Evolutionary conservation across 805 yeast genomes (phyloP), one percentile per base, ranked within the genome.

Genomic region (Torulaspora quercuum): DNA sequence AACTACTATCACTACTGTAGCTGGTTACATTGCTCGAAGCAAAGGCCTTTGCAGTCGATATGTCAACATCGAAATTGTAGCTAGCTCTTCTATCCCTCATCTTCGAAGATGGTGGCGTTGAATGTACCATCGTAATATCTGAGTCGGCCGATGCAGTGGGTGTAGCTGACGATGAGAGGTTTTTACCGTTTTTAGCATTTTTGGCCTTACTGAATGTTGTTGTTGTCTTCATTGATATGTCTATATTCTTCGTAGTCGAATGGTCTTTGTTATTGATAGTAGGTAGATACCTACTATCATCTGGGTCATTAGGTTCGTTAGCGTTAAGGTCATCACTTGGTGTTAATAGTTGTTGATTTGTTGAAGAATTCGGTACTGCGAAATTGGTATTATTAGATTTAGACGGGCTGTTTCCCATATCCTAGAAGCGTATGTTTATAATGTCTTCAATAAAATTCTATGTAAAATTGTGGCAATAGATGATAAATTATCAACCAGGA

Each of bases 331-430:
- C 59, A 26, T 59, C 58, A 25, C 53, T 39, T 18, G 55, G 42
- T 65, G 51, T 42, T 65, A 63, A 54, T 55, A 48, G 42, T 43
- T 48, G 47, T 46, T 42, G 41, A 37, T 44, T 49, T 43, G 45
- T 49, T 38, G 54, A 41, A 36, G 66, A 52, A 58, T 54, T 59
- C 62, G 67, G 64, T 50, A 60, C 57, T 52, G 61, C 63, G 53
- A 55, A 55, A 42, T 54, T 57, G 39, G 39, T 48, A 35, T 54
- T 59, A 46, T 64, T 64, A 27, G 80, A 75, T 45, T 61, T 63
- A 26, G 81, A 75, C 69, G 81, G 81, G 80, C 75, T 75, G 65
- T 75, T 76, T 65, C 82, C 81, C 81, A 76, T 76, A 22, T 39
- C 40, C 34, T 25, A 36, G 30, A 8, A 11, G 18, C 13, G 13